phyloP scores from a whole-genome alignment of 2,329 filamentous ascomycete genomes.

The Chlorencoelia australis region DNA sequence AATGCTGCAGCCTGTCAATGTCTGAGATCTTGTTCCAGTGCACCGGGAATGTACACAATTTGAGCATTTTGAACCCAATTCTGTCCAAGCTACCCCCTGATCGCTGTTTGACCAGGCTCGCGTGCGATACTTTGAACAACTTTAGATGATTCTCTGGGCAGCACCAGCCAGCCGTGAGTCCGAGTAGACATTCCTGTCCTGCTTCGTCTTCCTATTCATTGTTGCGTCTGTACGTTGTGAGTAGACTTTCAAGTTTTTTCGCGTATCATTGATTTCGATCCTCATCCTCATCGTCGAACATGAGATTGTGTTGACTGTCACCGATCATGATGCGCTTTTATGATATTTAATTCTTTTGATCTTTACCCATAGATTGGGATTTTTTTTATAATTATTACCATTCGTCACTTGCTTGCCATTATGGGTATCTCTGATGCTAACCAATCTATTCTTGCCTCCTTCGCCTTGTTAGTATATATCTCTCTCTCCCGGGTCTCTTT shows the following conservation, averaged over 20 bases:
- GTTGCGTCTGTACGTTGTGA: background rate
- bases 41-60: no score
- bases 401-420: conserved; percentile 12
- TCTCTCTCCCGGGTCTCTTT: background rate
- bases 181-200: background rate
- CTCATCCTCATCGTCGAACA: conserved; percentile 15
- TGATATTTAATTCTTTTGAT: conserved; percentile 18
- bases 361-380: conserved; percentile 25
- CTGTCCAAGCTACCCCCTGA: conserved; percentile 7
- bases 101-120: conserved; percentile 8
- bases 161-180: background rate
- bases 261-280: conserved; percentile 12
- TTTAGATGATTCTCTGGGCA: conserved; percentile 2
- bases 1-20: no score
- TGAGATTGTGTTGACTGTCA: conserved; percentile 15
- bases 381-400: conserved; percentile 17
- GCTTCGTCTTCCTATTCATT: conserved; percentile 2
- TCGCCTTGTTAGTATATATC: conserved; percentile 24
- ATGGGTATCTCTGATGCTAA: conserved; percentile 25
- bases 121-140: background rate
- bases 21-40: no score
- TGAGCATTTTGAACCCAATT: no score
- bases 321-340: conserved; percentile 17
- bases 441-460: conserved; percentile 26
- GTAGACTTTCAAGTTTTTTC: background rate